phyloP scores from a whole-genome alignment of 208 protist genomes.

The Acanthamoeba quina region DNA sequence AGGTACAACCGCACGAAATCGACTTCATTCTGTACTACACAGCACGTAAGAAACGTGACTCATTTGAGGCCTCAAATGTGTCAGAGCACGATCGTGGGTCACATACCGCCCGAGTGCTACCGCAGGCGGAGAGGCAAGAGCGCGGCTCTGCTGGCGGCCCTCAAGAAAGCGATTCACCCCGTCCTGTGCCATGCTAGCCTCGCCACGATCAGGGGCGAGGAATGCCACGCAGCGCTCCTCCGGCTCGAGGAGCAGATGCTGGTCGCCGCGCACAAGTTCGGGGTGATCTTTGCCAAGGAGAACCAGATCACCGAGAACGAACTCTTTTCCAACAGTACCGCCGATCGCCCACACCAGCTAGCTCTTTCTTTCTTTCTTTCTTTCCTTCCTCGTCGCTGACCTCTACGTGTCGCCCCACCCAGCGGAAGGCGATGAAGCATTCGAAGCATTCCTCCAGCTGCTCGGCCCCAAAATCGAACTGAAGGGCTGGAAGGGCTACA shows the following conservation, averaged over 20 bases:
- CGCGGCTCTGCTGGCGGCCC: neutral
- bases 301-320: conserved; percentile 64
- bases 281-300: conserved; percentile 58
- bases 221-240: conserved; percentile 3
- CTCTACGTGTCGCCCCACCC: neutral
- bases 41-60: neutral
- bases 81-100: conserved; percentile 43
- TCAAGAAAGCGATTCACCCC: conserved; percentile 52
- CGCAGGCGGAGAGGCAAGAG: conserved; percentile 1
- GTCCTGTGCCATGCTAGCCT: neutral
- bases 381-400: neutral
- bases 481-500: conserved; percentile 59
- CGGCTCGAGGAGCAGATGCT: conserved; percentile 69
- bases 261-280: conserved; percentile 63
- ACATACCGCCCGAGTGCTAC: conserved; percentile 52
- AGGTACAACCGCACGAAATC: neutral
- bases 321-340: conserved; percentile 55
- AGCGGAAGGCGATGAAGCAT: conserved; percentile 61
- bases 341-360: neutral
- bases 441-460: conserved; percentile 27
- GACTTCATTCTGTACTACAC: neutral
- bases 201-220: conserved; percentile 10
- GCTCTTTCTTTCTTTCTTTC: neutral
- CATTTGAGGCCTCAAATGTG: too few species aligned
- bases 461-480: conserved; percentile 38